Evolutionary conservation across 495 filamentous ascomycete species (phyloP).

Genomic region (Aspergillus homomorphus): DNA sequence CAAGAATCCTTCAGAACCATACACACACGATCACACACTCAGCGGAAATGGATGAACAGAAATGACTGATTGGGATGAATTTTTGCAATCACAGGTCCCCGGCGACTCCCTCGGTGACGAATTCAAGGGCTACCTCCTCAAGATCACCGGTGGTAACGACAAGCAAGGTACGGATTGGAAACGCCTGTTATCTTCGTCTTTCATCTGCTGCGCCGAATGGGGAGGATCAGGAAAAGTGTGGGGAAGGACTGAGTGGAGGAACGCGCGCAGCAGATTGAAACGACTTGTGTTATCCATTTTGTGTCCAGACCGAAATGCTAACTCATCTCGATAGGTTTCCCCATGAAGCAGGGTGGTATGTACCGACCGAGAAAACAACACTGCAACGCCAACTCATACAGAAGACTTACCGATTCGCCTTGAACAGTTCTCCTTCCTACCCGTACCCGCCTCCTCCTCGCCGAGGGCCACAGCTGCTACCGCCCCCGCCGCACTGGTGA

Average conservation of each 20-base stretch:
- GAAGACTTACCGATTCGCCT: conserved; percentile 28
- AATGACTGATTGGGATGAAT: conserved; percentile 39
- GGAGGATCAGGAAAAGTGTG: neutral
- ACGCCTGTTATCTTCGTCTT: neutral
- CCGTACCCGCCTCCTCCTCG: conserved; percentile 91
- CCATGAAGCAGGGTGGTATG: conserved; percentile 97
- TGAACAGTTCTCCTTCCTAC: conserved; percentile 75
- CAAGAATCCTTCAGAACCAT: conserved; percentile 1
- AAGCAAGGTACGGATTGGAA: conserved; percentile 70
- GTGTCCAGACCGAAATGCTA: conserved; percentile 17
- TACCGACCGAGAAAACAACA: conserved; percentile 23
- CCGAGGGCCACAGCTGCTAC: conserved; percentile 89
- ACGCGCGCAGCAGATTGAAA: neutral
- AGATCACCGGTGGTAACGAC: conserved; percentile 99
- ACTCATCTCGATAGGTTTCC: conserved; percentile 63
- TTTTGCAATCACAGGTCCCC: conserved; percentile 42
- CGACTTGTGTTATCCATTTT: neutral
- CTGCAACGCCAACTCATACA: conserved; percentile 16
- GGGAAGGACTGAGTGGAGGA: neutral
- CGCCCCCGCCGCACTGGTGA: conserved; percentile 94
- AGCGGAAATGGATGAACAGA: conserved; percentile 21
- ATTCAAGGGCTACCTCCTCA: conserved; percentile 90
- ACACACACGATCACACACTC: conserved; percentile 14
- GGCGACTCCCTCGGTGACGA: conserved; percentile 94
- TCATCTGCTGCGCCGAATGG: neutral